phyloP scores from a whole-genome alignment of 106 monocot species.

The Acorus calamus region DNA sequence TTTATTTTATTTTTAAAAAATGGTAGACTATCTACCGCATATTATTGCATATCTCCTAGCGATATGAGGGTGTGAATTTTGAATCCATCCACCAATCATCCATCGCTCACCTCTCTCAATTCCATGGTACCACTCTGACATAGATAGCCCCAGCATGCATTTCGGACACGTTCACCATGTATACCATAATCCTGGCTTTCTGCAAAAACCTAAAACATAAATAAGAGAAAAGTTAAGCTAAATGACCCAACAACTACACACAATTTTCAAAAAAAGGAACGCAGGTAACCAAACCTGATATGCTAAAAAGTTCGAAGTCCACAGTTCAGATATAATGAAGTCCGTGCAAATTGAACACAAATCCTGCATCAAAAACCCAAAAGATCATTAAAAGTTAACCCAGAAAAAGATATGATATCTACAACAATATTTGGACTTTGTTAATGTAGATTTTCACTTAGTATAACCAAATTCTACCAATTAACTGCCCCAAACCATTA shows the following conservation, averaged over 20 bases:
- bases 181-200: conserved; percentile 97
- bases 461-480: no score
- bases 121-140: conserved; percentile 91
- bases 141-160: conserved; percentile 99
- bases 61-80: no score
- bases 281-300: conserved; percentile 54
- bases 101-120: conserved; percentile 61
- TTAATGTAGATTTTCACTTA: no score
- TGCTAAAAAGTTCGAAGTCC: conserved; percentile 84
- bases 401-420: background rate
- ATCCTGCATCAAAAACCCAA: conserved; percentile 44
- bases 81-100: background rate
- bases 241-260: background rate
- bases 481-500: no score
- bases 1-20: no score
- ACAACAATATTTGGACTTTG: background rate
- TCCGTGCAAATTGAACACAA: conserved; percentile 94
- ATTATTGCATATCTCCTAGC: no score
- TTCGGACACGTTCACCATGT: conserved; percentile 94
- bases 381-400: background rate
- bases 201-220: conserved; percentile 67
- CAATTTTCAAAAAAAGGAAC: background rate
- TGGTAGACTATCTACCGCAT: no score
- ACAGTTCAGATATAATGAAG: conserved; percentile 88
- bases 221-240: conserved; percentile 1